Evolutionary conservation across 257 asterid genomes (phyloP), one percentile per base, ranked within the genome.

Genomic region (Solanum appendiculatum): DNA sequence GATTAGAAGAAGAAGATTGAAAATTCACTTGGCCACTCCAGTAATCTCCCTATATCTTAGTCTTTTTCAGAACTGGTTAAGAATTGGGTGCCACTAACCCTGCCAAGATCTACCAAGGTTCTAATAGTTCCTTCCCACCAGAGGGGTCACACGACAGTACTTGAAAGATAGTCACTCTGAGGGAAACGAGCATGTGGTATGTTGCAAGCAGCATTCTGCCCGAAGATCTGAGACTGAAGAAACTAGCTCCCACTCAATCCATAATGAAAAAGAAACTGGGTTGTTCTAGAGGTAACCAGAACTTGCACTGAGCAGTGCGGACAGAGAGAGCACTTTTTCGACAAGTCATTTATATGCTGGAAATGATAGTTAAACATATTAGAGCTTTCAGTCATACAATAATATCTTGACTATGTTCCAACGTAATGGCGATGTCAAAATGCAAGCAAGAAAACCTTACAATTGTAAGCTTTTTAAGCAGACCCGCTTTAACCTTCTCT

Each of bases 381-480:
- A 64, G 82, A 87, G 80, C 54, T 66, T 6, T 42, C 31, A 66
- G 29, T 31, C 11, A 27, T 29, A 51, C 29, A 48, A 31, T 21
- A 81, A 81, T 48, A 81, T 81, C 85, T 31, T 31, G 44, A 81
- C 85, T 48, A 81, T 46, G 36, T n/a, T 14, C 34, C 80, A 66
- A 48, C 33, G n/a, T 82, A 21, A 56, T 86, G 54, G 46, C 23
- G 20, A 66, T 13, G 84, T 51, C 85, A 72, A 40, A 89, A 37
- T 69, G 40, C 78, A 64, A 46, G 85, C 44, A 46, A 86, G 23
- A 31, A 81, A 69, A 51, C 88, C 98, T 93, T 85, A 96, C 98
- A 89, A 96, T 90, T 82, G 92, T 93, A 86, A 93, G 98, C 93
- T 96, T 93, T 89, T 89, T 89, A 37, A 95, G 84, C 87, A 90